Base-by-base conservation (phyloP, 495 filamentous ascomycete species). In the Xylaria venustula region DNA sequence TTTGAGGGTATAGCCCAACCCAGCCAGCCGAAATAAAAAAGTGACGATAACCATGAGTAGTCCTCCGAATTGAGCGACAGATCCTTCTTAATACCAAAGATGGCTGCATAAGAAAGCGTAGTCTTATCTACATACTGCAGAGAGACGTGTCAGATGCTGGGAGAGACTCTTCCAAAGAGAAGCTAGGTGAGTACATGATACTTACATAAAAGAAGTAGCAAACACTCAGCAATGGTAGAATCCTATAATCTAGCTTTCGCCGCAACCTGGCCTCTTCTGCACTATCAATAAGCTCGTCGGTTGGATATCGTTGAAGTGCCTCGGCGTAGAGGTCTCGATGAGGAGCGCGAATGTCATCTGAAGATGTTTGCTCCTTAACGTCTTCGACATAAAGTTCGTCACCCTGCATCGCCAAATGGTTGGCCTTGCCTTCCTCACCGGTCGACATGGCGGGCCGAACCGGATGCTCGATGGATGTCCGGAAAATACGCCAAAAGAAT, bases 1-100 rank as follows among this genome's bases (percentile, higher is more conserved):
- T 79, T 78, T 1, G 78, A 75, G 0, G 79, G 80, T 60, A 81
- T 78, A 17, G 77, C 76, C 73, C 75, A 81, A 58, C 64, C 74
- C 1, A 71, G 52, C 44, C 69, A 71, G 14, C 69, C 67, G 34
- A 69, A 71, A 49, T 71, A 28, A 37, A 67, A 65, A 14, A 72
- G 51, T 17, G 49, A 34, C 6, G 34, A 37, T 19, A 66, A 64
- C 72, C 71, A 73, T 1, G 67, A 68, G 49, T 75, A 71, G 34
- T 68, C 62, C 34, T 70, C 49, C 26, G 68, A 58, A 42, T 62
- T 36, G 49, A 75, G 47, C n/a, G 66, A 30, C 12, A 73, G 60
- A 51, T 77, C 74, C 1, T 52, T 62, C 59, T 60, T 63, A 47
- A 72, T 66, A 23, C 63, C 71, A 62, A 64, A 72, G 45, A 75